Conservation (phyloP, 768 basidiomycete genomes). For the Asterophora parasitica region DNA sequence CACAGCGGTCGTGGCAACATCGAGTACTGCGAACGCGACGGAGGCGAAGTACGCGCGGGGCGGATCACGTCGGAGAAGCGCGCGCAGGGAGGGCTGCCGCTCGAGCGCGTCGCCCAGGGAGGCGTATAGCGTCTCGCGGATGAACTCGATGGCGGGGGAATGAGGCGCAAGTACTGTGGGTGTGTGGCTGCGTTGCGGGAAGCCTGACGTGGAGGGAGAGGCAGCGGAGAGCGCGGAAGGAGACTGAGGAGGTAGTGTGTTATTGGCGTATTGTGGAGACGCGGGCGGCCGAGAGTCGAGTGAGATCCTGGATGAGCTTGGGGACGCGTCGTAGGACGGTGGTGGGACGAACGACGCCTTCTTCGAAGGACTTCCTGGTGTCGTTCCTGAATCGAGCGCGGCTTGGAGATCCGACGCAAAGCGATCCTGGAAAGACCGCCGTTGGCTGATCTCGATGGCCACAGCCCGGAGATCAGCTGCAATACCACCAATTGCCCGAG, state of each 20-base stretch:
- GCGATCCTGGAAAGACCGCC: constrained; percentile 78
- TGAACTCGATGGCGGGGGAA: constrained; percentile 67
- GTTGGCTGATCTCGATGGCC: constrained; percentile 82
- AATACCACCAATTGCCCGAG: constrained; percentile 48
- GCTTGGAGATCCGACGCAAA: constrained; percentile 74
- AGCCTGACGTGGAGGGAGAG: constrained; percentile 19
- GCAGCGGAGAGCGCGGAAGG: constrained; percentile 25
- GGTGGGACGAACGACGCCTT: constrained; percentile 70
- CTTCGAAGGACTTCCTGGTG: constrained; percentile 26
- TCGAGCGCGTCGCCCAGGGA: constrained; percentile 69
- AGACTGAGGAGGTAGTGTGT: constrained; percentile 20
- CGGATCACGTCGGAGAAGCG: constrained; percentile 56
- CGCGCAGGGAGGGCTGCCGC: constrained; percentile 46
- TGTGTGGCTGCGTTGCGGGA: constrained; percentile 26
- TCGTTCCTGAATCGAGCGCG: constrained; percentile 62
- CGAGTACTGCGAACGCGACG: constrained; percentile 67
- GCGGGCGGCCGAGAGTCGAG: constrained; percentile 7
- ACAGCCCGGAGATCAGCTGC: constrained; percentile 81
- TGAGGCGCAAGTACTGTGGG: constrained; percentile 40
- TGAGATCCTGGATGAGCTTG: constrained; percentile 18
- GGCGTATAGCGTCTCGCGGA: constrained; percentile 85
- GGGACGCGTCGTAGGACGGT: constrained; percentile 50
- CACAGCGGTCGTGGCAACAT: constrained; percentile 51
- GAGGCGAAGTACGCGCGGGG: constrained; percentile 76
- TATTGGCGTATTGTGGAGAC: constrained; percentile 16